Conservation (phyloP, 129 eudicot genomes). For the Ambrosia artemisiifolia region DNA sequence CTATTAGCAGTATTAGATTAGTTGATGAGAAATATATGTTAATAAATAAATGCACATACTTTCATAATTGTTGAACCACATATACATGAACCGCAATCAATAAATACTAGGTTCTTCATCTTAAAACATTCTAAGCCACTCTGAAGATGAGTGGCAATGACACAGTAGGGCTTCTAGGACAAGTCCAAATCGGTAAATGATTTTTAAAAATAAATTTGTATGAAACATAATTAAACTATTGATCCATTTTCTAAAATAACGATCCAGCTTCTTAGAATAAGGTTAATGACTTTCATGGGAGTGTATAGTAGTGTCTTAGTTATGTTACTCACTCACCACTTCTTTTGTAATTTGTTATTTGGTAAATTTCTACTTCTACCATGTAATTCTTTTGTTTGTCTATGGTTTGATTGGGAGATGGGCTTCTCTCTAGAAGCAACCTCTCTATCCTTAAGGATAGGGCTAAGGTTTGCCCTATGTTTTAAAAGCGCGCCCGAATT, state of each 20-base stretch:
- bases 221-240: not conserved
- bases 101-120: not conserved
- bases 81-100: not conserved
- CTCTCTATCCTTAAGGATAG: too few species aligned
- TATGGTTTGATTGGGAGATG: too few species aligned
- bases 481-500: too few species aligned
- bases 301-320: too few species aligned
- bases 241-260: not conserved
- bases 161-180: not conserved
- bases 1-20: conserved; percentile 5
- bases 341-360: too few species aligned
- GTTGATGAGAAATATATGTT: not conserved
- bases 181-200: not conserved
- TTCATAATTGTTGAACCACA: conserved; percentile 8
- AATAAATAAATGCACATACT: not conserved
- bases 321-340: too few species aligned
- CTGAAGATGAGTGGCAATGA: conserved; percentile 2
- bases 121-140: not conserved
- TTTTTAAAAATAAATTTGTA: not conserved
- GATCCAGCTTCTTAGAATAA: not conserved
- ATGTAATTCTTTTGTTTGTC: too few species aligned
- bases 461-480: too few species aligned
- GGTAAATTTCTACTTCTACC: too few species aligned
- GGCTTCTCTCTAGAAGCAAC: too few species aligned
- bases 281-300: too few species aligned